Evolutionary conservation across 192 early-diverging fungal genomes (phyloP), one percentile per base, ranked within the genome.

Genomic region (Linnemannia exigua): DNA sequence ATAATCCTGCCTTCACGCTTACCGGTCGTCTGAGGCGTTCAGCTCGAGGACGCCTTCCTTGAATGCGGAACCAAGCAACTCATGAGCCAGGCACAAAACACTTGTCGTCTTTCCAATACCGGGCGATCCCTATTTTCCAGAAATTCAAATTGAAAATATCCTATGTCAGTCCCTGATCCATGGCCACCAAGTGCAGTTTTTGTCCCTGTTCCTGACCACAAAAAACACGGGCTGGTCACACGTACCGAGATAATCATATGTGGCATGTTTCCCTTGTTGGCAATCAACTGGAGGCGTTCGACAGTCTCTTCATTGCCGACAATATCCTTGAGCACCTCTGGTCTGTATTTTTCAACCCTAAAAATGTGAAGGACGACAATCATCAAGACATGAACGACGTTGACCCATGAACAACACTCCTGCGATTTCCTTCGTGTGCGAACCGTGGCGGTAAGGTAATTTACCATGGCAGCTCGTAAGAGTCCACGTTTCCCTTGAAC

Each of bases 51-150:
- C 97, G 20, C 96, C 98, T 78, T 98, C 97, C 86, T 98, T 98
- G 82, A 93, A 95, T 8, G 94, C 81, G 14, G 91, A 74, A 1
- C 98, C 98, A 1, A 99, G 91, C 37, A 99, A 88, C 83, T 96
- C 95, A 81, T 96, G 93, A 5, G 98, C 98, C 33, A 99, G 90
- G 69, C 97, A 99, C 22, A 97, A 89, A 70, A 99, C 97, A 73
- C 95, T 96, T 2, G 98, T 99, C 5, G 98, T 99, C 83, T 99
- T 99, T 72, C 98, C 98, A 71, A 98, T 98, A 72, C 98, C 98
- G 0, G 98, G 98, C 17, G 96, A 90, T 25, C 98, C 97, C 92
- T 94, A 76, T 67, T 82, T 52, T 3, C 16, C 15, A 52, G 37
- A 51, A 35, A 20, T 4, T 63, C n/a, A n/a, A 8, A 54, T 14